These are phyloP conservation scores for Aspergillus bertholletiae DNA, from an alignment of 495 filamentous ascomycete species.

Conservation along the genomic window DNA sequence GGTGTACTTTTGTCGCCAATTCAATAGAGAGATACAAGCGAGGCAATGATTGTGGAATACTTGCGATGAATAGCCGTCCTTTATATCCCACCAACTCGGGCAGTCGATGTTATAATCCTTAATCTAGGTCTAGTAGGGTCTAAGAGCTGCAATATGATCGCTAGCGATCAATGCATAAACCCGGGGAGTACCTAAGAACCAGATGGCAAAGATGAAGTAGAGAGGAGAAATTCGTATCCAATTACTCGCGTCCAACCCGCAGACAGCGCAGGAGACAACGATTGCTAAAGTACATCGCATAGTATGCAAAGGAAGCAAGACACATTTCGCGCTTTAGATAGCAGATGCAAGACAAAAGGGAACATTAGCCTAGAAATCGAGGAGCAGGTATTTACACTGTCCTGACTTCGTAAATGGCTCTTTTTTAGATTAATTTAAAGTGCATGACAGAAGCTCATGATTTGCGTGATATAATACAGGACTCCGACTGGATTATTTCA, in stretches of 20 bases:
- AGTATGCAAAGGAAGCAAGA: constrained; percentile 38
- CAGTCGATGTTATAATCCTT: too few species aligned
- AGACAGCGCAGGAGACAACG: constrained; percentile 7
- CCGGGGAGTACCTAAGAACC: not conserved
- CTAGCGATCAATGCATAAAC: too few species aligned
- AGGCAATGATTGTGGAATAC: too few species aligned
- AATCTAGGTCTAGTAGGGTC: too few species aligned
- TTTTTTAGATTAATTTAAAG: constrained; percentile 22
- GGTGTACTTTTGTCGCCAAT: not conserved
- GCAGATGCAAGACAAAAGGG: constrained; percentile 30
- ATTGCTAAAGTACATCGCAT: constrained; percentile 35
- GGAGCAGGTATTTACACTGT: not conserved
- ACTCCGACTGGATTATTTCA: constrained; percentile 11
- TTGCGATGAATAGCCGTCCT: too few species aligned
- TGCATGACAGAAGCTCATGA: constrained; percentile 31
- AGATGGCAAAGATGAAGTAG: not conserved
- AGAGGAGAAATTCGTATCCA: constrained; percentile 38
- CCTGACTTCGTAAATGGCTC: constrained; percentile 8
- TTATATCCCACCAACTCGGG: too few species aligned
- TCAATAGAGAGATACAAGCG: not conserved
- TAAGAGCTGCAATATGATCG: too few species aligned
- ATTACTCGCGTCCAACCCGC: constrained; percentile 28
- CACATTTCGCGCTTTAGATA: constrained; percentile 44
- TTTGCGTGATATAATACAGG: constrained; percentile 41
- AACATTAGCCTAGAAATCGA: constrained; percentile 17